Percentiles rank a stretch among this genome's conserved stretches.
Evolutionary conservation across 106 monocot genomes (phyloP).

Genomic region (Apostasia ramifera): DNA sequence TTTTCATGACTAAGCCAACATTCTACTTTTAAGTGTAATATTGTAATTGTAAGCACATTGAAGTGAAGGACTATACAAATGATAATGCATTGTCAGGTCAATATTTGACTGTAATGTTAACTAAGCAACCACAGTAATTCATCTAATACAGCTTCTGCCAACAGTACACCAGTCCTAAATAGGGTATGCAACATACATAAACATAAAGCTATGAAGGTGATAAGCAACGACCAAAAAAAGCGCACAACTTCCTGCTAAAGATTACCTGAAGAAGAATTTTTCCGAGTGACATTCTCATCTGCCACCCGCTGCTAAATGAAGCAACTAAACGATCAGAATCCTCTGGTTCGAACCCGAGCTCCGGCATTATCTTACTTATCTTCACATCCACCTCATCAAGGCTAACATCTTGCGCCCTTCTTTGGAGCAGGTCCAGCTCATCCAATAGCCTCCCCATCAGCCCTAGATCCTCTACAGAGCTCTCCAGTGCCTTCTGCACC

Average conservation of each 20-base stretch:
- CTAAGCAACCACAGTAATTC: too few species aligned
- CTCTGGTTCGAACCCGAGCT: slow-evolving; percentile 74
- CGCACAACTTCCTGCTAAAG: not conserved
- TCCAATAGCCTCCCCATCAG: slow-evolving; percentile 91
- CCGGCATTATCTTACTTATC: slow-evolving; percentile 90
- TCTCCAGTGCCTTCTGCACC: slow-evolving; percentile 86
- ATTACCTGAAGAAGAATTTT: slow-evolving; percentile 96
- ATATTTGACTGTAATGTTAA: too few species aligned
- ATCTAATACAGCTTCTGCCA: too few species aligned
- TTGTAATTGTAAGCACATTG: not conserved
- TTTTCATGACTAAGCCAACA: not conserved
- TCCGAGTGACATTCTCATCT: slow-evolving; percentile 98
- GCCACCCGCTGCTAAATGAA: slow-evolving; percentile 95
- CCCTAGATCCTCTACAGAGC: slow-evolving; percentile 64
- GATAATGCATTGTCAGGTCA: not conserved
- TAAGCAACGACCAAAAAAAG: not conserved
- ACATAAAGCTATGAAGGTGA: not conserved
- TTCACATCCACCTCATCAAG: slow-evolving; percentile 71
- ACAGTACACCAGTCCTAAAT: too few species aligned
- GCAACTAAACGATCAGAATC: slow-evolving; percentile 89
- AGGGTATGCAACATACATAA: too few species aligned
- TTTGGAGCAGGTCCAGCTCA: slow-evolving; percentile 93
- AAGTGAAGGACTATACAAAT: not conserved
- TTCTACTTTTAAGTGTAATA: not conserved
- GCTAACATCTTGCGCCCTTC: slow-evolving; percentile 79